Evolutionary conservation across 2,329 filamentous ascomycete genomes (phyloP).

Genomic region (Endocalyx cinctus): DNA sequence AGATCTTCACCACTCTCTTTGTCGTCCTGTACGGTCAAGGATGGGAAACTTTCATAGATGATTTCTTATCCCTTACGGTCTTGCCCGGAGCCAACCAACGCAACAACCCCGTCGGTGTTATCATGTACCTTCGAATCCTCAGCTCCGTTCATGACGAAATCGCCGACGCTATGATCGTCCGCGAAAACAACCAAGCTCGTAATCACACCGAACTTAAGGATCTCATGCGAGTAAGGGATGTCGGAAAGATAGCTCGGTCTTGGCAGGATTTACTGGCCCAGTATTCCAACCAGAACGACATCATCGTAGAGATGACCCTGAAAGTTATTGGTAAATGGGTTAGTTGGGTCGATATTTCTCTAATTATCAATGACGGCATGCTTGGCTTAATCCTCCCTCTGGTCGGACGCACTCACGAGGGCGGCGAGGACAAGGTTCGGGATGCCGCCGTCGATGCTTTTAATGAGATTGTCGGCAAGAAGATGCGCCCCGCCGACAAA

Average conservation of each 20-base stretch:
- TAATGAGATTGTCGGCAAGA: slow-evolving; percentile 94
- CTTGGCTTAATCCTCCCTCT: slow-evolving; percentile 80
- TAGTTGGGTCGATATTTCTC: slow-evolving; percentile 95
- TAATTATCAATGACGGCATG: slow-evolving; percentile 88
- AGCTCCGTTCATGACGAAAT: slow-evolving; percentile 95
- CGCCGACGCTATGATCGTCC: slow-evolving; percentile 81
- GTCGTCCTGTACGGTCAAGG: slow-evolving; percentile 77
- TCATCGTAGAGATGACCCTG: slow-evolving; percentile 79
- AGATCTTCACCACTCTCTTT: slow-evolving; percentile 93
- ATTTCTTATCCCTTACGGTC: slow-evolving; percentile 74
- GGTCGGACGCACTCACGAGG: slow-evolving; percentile 65
- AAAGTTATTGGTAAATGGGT: slow-evolving; percentile 96
- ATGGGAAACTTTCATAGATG: slow-evolving; percentile 88
- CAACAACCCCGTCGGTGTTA: slow-evolving; percentile 70
- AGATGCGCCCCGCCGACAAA: slow-evolving; percentile 94
- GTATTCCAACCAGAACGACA: slow-evolving; percentile 67
- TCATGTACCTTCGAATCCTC: slow-evolving; percentile 85
- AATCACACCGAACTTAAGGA: slow-evolving; percentile 90
- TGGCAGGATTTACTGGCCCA: slow-evolving; percentile 87
- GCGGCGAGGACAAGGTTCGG: slow-evolving; percentile 71
- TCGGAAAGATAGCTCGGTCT: slow-evolving; percentile 78
- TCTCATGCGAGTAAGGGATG: slow-evolving; percentile 77
- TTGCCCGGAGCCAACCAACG: slow-evolving; percentile 52
- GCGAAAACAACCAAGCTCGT: slow-evolving; percentile 73
- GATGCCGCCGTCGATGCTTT: slow-evolving; percentile 92